Base-by-base conservation (phyloP, 371 early-diverging fungal genomes). In the Chytridium lagenaria region DNA sequence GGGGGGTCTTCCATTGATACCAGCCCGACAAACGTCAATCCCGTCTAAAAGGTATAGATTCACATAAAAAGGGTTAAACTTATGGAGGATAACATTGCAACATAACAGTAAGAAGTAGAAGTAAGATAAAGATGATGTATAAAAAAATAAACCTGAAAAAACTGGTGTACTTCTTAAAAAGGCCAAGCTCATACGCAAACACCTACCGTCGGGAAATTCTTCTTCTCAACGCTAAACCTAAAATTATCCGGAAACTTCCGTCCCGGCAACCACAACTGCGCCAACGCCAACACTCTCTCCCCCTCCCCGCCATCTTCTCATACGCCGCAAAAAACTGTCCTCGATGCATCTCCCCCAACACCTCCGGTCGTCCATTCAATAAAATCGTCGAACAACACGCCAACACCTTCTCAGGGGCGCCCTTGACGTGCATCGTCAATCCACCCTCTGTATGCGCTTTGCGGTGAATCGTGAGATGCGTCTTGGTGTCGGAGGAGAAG, bases 1-100 rank as follows among this genome's bases (percentile, higher is more conserved):
- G 84, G 86, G 3, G 86, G 86, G 71, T 87, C 89, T 49, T 85
- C 80, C n/a, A 88, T 65, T 51, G 78, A 73, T 23, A 85, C 76
- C 31, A 86, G 30, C 10, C 85, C 84, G n/a, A 86, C 67, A 64
- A 85, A 82, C 1, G 78, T 80, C 3, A 84, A 73, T 22, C 78
- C 81, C 15, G 73, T 66, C 79, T 80, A 49, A 2, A 23, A 40
- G 34, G 28, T 50, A 59, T 26, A 10, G 50, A 30, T 67, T 65
- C 59, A 31, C 57, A 65, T n/a, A n/a, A n/a, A n/a, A n/a, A n/a
- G n/a, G n/a, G n/a, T n/a, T n/a, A n/a, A n/a, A n/a, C n/a, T n/a
- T n/a, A n/a, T n/a, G n/a, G n/a, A n/a, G n/a, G n/a, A n/a, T n/a
- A n/a, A n/a, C n/a, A n/a, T n/a, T n/a, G n/a, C n/a, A n/a, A n/a